These are phyloP conservation scores for Sporisorium scitamineum DNA, from an alignment of 1,284 basidiomycete species.

Conservation along the genomic window DNA sequence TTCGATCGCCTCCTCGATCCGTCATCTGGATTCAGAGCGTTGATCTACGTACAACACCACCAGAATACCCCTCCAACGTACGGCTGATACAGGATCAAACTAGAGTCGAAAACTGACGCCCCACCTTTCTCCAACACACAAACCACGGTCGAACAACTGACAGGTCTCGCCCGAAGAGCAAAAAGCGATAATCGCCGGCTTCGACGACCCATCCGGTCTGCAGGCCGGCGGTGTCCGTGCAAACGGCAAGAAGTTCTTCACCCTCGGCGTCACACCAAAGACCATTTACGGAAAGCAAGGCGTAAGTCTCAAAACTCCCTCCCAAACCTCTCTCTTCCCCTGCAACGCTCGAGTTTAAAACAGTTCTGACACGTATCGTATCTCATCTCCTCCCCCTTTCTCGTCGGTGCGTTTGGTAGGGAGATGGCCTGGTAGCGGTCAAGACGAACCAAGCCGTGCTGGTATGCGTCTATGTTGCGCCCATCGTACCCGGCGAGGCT, in stretches of 20 bases:
- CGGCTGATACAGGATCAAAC: too few relatives aligned
- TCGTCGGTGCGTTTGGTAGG: constrained; percentile 73
- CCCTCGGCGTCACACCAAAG: constrained; percentile 75
- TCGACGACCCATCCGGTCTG: constrained; percentile 71
- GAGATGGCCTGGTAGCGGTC: constrained; percentile 82
- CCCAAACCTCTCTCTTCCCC: not conserved
- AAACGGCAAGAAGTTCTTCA: constrained; percentile 84
- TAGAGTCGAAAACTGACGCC: too few relatives aligned
- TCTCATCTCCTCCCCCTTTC: not conserved
- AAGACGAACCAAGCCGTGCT: constrained; percentile 91
- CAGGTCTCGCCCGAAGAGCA: constrained; percentile 84
- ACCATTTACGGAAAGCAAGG: constrained; percentile 84
- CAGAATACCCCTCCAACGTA: too few relatives aligned
- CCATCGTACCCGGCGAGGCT: constrained; percentile 77
- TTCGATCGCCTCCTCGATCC: not conserved
- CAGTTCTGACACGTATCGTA: not conserved
- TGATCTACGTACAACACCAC: too few relatives aligned
- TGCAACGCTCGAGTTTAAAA: too few relatives aligned
- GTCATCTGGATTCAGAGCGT: not conserved
- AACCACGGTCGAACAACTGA: too few relatives aligned
- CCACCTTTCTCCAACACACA: too few relatives aligned
- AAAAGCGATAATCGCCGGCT: constrained; percentile 76
- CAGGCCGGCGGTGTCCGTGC: constrained; percentile 78
- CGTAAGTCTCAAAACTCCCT: constrained; percentile 74
- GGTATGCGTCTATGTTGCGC: constrained; percentile 81